phyloP scores from a whole-genome alignment of 768 basidiomycete genomes.

The Suillus subalutaceus region DNA sequence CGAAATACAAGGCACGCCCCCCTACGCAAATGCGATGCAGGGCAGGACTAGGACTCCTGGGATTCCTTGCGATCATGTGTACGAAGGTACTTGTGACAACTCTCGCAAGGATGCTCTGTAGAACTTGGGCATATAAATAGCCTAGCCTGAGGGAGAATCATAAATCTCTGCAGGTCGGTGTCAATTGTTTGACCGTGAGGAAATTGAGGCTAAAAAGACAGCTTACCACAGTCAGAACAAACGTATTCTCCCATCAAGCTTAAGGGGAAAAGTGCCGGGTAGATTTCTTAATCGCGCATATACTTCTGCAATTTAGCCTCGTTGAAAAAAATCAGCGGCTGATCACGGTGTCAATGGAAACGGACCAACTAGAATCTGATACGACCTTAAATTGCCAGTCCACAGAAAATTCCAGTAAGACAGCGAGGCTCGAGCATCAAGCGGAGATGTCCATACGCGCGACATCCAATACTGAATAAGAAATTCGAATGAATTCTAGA shows the following conservation, averaged over 20 bases:
- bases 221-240: conserved; percentile 8
- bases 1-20: not conserved
- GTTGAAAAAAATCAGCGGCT: conserved; percentile 1
- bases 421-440: not conserved
- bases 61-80: conserved; percentile 2
- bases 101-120: not conserved
- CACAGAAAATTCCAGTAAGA: not conserved
- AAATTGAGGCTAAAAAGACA: conserved; percentile 5
- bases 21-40: not conserved
- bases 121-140: conserved; percentile 8
- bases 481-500: not conserved
- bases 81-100: not conserved
- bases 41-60: not conserved
- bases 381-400: not conserved
- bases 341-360: conserved; percentile 10
- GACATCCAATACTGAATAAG: not conserved
- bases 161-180: not conserved
- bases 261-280: conserved; percentile 1
- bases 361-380: conserved; percentile 5
- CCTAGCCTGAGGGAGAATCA: not conserved
- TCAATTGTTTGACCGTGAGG: not conserved
- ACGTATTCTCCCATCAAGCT: conserved; percentile 1
- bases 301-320: conserved; percentile 10
- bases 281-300: conserved; percentile 6
- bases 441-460: not conserved